Percentiles rank a stretch among this genome's conserved stretches.
Evolutionary conservation across 2,329 filamentous ascomycete species (phyloP).

Genomic region (Sporothrix protearum): DNA sequence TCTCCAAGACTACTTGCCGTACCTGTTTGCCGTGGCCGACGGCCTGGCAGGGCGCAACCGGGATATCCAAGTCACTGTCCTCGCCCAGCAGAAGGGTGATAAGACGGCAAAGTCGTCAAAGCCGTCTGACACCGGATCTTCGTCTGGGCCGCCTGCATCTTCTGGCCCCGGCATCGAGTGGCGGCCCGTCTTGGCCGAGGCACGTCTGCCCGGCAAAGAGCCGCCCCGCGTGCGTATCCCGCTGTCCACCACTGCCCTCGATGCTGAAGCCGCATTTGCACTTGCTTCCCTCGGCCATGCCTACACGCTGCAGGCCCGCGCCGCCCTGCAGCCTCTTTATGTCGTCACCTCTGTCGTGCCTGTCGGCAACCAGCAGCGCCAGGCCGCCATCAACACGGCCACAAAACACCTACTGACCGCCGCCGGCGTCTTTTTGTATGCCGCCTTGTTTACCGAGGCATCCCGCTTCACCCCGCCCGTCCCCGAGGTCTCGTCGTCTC

Average conservation of each 20-base stretch:
- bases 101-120: neutral
- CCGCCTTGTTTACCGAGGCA: neutral
- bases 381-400: constrained; percentile 65
- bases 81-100: constrained; percentile 33
- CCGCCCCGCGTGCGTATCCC: constrained; percentile 63
- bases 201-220: constrained; percentile 55
- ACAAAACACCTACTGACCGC: constrained; percentile 76
- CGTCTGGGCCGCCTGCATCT: neutral
- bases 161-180: constrained; percentile 58
- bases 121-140: neutral
- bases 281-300: constrained; percentile 74
- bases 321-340: constrained; percentile 70
- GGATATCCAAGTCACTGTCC: constrained; percentile 33
- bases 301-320: constrained; percentile 68
- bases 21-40: constrained; percentile 72
- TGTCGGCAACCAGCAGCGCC: constrained; percentile 62
- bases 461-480: constrained; percentile 40
- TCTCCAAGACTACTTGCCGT: constrained; percentile 76
- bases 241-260: constrained; percentile 46
- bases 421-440: constrained; percentile 59
- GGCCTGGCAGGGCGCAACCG: constrained; percentile 46
- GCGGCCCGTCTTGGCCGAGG: constrained; percentile 72
- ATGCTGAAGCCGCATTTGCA: constrained; percentile 78
- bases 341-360: constrained; percentile 59
- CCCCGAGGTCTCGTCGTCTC: constrained; percentile 52